Base-by-base conservation (phyloP, 106 monocot genomes). In the Apostasia shenzhenica region DNA sequence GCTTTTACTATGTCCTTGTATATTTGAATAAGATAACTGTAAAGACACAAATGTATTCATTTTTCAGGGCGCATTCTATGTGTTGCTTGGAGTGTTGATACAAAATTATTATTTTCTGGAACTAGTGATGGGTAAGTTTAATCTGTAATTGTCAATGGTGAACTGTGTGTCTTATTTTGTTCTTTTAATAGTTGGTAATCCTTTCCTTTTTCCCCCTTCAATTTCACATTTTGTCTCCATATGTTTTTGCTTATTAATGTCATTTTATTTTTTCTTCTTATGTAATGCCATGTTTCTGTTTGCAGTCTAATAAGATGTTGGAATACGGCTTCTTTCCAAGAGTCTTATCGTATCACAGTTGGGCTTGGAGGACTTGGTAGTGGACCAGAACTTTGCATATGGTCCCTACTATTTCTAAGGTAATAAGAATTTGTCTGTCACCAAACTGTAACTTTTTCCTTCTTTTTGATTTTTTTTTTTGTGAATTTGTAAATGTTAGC, bases 271-370 rank as follows among this genome's bases (percentile, higher is more conserved):
- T 10, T 41, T 9, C 2, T 13, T 14, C 60, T 59, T 12, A 40
- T 9, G 37, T 41, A 50, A 59, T 45, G 5, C 61, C 1, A 49
- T 47, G 6, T 63, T 49, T 26, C 26, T 45, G 13, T 75, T 63
- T 80, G 47, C 81, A 99, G 97, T 49, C 70, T 92, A 41, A 92
- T 99, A 67, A 87, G 92, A 74, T 92, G 97, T 57, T 99, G 97
- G 97, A 67, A 87, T 68, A 72, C 83, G 53, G 69, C 55, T 62
- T 70, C 79, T 63, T 87, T 79, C 8, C 71, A 81, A 69, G 97
- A 99, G 70, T 63, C 41, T 13, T 99, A 99, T 63, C 80, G 97
- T 38, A 87, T 89, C 13, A 99, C 92, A 44, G 97, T 83, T 79
- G 97, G 94, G 37, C 76, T 81, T 72, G 94, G 92, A 56, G 83